Evolutionary conservation across 2,329 filamentous ascomycete genomes (phyloP).

Genomic region (Aureobasidium sp.): DNA sequence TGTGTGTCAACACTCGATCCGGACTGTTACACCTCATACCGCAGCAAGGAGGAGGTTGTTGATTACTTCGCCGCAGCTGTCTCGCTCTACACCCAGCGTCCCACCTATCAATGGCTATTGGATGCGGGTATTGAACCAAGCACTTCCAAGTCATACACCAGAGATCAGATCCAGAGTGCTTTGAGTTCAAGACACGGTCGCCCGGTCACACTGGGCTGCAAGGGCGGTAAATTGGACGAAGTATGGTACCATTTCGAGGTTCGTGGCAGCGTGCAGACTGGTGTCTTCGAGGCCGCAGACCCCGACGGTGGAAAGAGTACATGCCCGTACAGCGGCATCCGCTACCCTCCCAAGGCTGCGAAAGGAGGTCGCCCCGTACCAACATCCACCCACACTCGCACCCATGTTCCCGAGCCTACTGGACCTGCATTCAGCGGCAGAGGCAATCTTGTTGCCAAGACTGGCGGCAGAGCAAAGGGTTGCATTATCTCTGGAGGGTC

Average conservation of each 20-base stretch:
- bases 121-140: conserved; percentile 66
- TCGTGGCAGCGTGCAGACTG: conserved; percentile 61
- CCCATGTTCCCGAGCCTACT: conserved; percentile 25
- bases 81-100: conserved; percentile 27
- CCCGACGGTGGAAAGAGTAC: conserved; percentile 64
- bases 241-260: conserved; percentile 69
- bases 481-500: conserved; percentile 73
- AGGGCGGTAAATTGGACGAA: conserved; percentile 51
- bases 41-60: conserved; percentile 28
- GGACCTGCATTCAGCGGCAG: conserved; percentile 59
- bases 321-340: conserved; percentile 63
- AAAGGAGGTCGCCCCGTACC: conserved; percentile 35
- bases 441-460: conserved; percentile 66
- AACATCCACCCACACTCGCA: conserved; percentile 30
- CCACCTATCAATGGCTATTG: conserved; percentile 45
- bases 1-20: conserved; percentile 31
- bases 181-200: conserved; percentile 54
- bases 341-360: conserved; percentile 63
- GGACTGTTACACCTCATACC: conserved; percentile 28
- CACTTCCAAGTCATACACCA: conserved; percentile 60
- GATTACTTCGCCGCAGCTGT: conserved; percentile 29
- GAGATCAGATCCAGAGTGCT: conserved; percentile 61
- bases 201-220: conserved; percentile 67
- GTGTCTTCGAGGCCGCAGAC: conserved; percentile 62
- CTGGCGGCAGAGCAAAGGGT: conserved; percentile 56